Evolutionary conservation across 2,329 filamentous ascomycete species (phyloP).

Genomic region (Nigrospora sphaerica): DNA sequence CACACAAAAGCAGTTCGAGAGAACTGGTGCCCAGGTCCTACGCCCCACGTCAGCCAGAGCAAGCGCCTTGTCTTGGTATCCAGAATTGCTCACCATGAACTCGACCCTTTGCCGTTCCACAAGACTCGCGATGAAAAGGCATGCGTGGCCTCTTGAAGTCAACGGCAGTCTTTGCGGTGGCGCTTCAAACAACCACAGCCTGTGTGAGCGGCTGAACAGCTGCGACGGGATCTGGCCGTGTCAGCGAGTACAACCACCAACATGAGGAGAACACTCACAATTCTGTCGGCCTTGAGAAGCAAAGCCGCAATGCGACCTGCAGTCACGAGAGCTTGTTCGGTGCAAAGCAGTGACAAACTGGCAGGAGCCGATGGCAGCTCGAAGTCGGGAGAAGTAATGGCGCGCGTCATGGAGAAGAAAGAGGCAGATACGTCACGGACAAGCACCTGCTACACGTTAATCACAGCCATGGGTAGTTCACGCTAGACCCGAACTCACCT

Average conservation of each 20-base stretch:
- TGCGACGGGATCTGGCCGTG: no score
- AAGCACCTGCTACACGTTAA: conserved; percentile 25
- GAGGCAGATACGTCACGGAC: conserved; percentile 39
- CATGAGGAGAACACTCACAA: conserved; percentile 18
- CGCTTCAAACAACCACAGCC: conserved; percentile 42
- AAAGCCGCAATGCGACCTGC: conserved; percentile 37
- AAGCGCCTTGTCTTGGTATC: neutral
- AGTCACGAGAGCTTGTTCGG: conserved; percentile 36
- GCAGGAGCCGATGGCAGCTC: no score
- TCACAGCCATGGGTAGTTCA: neutral
- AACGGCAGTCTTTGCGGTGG: conserved; percentile 30
- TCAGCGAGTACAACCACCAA: no score
- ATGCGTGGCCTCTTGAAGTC: conserved; percentile 35
- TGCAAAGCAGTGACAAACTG: neutral
- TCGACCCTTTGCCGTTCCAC: conserved; percentile 38
- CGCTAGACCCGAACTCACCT: no score
- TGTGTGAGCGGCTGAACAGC: conserved; percentile 7
- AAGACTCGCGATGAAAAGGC: conserved; percentile 45
- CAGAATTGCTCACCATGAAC: conserved; percentile 25
- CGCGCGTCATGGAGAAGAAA: conserved; percentile 41
- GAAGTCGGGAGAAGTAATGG: conserved; percentile 20
- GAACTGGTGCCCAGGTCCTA: conserved; percentile 35
- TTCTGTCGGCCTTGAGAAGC: conserved; percentile 36
- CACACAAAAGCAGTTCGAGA: conserved; percentile 44
- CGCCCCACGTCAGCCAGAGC: conserved; percentile 5